phyloP scores from a whole-genome alignment of 1,139 yeast genomes.

The Kluyveromyces sp. region DNA sequence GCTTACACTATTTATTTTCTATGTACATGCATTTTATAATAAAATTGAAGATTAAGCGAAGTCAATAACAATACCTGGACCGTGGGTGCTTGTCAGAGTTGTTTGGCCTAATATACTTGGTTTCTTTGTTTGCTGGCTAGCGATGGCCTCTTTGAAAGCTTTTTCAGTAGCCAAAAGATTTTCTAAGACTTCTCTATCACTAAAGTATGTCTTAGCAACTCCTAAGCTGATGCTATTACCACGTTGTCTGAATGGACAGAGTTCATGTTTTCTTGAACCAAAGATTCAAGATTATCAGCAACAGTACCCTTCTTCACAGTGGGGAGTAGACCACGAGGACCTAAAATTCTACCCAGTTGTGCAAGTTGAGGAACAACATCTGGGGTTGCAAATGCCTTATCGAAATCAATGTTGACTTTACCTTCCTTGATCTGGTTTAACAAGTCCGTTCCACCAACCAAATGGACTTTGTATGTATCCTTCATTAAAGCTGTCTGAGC shows the following conservation, averaged over 20 bases:
- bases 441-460: conserved; percentile 67
- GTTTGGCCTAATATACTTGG: conserved; percentile 69
- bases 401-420: conserved; percentile 48
- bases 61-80: conserved; percentile 75
- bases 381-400: conserved; percentile 79
- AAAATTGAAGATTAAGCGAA: conserved; percentile 27
- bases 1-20: neutral
- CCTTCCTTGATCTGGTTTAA: conserved; percentile 57
- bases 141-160: conserved; percentile 54
- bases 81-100: conserved; percentile 60
- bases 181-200: conserved; percentile 65
- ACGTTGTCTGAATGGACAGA: conserved; percentile 64
- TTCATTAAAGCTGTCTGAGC: conserved; percentile 47
- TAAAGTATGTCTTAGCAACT: conserved; percentile 70
- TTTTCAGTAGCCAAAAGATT: conserved; percentile 66
- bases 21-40: conserved; percentile 1
- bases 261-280: conserved; percentile 54
- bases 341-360: conserved; percentile 66
- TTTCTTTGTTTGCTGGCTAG: conserved; percentile 50
- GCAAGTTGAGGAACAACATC: conserved; percentile 59
- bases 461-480: conserved; percentile 45
- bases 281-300: conserved; percentile 49
- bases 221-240: conserved; percentile 52
- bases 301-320: conserved; percentile 81
- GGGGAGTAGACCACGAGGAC: conserved; percentile 90